These are phyloP conservation scores for Penicillium concentricum DNA, from an alignment of 2,329 filamentous ascomycete genomes.

Conservation along the genomic window DNA sequence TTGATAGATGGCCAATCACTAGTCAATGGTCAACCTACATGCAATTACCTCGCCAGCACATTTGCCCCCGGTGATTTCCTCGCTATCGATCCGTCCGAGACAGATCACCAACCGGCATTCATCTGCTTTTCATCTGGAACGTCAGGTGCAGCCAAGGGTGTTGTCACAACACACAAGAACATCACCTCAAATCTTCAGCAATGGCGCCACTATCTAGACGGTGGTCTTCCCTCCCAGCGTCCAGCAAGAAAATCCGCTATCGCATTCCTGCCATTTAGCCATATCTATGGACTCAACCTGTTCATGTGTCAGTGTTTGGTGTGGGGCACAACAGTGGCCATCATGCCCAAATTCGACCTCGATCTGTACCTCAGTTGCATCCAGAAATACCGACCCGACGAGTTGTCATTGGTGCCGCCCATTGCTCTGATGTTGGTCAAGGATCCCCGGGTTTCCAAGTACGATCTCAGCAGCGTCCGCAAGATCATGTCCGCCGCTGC, in stretches of 20 bases:
- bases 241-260: conserved; percentile 13
- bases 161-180: conserved; percentile 23
- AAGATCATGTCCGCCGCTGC: conserved; percentile 21
- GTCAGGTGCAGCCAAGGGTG: conserved; percentile 22
- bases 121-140: conserved; percentile 26
- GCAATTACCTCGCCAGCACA: conserved; percentile 17
- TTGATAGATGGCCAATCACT: conserved; percentile 12
- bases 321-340: conserved; percentile 17
- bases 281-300: conserved; percentile 22
- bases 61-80: conserved; percentile 10
- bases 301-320: conserved; percentile 18
- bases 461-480: conserved; percentile 18
- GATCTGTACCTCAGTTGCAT: conserved; percentile 17
- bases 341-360: conserved; percentile 19
- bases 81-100: conserved; percentile 8
- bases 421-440: conserved; percentile 23
- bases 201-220: conserved; percentile 14
- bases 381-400: conserved; percentile 19
- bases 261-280: conserved; percentile 23
- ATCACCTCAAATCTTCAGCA: conserved; percentile 22
- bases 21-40: conserved; percentile 14
- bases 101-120: conserved; percentile 13
- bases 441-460: conserved; percentile 17
- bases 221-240: conserved; percentile 8
- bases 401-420: conserved; percentile 19